phyloP scores from a whole-genome alignment of 140 eudicot genomes.

The Bidens hawaiensis region DNA sequence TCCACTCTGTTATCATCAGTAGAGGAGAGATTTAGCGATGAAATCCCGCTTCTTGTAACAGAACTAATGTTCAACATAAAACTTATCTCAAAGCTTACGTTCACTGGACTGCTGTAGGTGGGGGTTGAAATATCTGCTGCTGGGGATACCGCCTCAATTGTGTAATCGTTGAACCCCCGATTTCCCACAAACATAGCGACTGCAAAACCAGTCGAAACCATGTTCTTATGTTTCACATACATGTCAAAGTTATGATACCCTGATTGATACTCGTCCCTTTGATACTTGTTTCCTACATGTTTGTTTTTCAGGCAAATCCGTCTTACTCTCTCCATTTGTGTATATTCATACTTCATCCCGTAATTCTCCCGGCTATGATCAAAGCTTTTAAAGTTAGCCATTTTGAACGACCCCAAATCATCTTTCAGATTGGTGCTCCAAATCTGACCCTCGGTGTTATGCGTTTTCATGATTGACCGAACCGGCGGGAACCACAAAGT shows the following conservation, averaged over 20 bases:
- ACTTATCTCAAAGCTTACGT: constrained; percentile 42
- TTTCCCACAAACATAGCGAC: constrained; percentile 34
- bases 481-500: constrained; percentile 39
- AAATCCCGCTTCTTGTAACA: constrained; percentile 11
- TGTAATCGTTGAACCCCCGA: constrained; percentile 8
- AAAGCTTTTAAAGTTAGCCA: constrained; percentile 30
- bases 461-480: constrained; percentile 40
- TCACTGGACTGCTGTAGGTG: constrained; percentile 11
- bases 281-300: constrained; percentile 26
- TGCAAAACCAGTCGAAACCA: constrained; percentile 39
- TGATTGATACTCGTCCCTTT: constrained; percentile 27
- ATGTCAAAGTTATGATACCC: constrained; percentile 37
- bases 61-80: background rate
- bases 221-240: constrained; percentile 21
- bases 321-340: constrained; percentile 35
- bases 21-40: constrained; percentile 19
- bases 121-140: background rate
- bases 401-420: constrained; percentile 32
- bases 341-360: constrained; percentile 45
- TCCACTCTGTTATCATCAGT: constrained; percentile 3
- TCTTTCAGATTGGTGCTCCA: constrained; percentile 42
- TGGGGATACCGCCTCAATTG: background rate
- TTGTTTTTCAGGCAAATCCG: constrained; percentile 23
- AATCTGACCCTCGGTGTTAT: constrained; percentile 40
- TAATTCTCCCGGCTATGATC: constrained; percentile 15